phyloP scores from a whole-genome alignment of 306 rosid species.

The Cucurbita maxima region DNA sequence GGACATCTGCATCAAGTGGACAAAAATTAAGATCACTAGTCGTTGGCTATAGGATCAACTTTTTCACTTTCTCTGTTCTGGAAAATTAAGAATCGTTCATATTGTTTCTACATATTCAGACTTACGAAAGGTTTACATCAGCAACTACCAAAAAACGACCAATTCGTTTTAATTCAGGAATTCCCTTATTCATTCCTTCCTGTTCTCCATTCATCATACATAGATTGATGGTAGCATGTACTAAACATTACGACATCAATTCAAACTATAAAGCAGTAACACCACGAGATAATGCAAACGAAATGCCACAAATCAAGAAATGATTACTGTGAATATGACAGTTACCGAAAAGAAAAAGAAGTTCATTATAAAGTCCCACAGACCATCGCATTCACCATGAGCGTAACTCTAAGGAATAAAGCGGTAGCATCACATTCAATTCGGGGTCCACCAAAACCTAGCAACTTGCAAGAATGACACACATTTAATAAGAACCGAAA shows the following conservation, averaged over 20 bases:
- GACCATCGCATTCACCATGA: background rate
- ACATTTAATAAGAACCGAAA: background rate
- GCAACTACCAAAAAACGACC: background rate
- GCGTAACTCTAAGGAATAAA: background rate
- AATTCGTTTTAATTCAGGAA: background rate
- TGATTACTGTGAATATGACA: background rate
- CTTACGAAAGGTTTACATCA: background rate
- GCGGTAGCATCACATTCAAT: background rate
- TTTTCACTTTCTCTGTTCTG: background rate
- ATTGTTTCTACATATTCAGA: background rate
- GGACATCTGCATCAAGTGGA: constrained; percentile 62
- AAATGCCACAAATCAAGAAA: background rate
- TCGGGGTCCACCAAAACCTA: background rate
- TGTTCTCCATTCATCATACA: background rate
- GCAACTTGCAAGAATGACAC: background rate
- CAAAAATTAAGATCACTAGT: constrained; percentile 7
- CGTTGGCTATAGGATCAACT: constrained; percentile 2
- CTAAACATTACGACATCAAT: background rate
- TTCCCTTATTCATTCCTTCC: background rate
- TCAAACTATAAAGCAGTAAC: background rate
- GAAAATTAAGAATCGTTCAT: background rate
- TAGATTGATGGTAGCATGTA: background rate
- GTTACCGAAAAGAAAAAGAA: background rate
- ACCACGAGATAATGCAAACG: background rate
- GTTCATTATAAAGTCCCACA: background rate